phyloP scores from a whole-genome alignment of 2,329 filamentous ascomycete genomes.

The Penicillium vulpinum region DNA sequence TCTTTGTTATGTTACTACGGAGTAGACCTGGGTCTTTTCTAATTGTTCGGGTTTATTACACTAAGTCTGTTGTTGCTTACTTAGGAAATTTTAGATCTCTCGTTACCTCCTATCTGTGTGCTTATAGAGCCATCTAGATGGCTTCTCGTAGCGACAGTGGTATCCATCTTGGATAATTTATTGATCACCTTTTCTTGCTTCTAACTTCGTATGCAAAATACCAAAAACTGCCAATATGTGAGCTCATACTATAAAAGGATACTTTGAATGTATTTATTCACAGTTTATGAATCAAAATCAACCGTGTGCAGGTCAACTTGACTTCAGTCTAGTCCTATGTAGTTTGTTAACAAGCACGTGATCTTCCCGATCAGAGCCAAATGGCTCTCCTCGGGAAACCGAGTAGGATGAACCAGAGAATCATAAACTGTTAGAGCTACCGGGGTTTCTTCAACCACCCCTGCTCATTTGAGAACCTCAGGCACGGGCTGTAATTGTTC shows the following conservation, averaged over 20 bases:
- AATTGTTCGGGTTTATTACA: background rate
- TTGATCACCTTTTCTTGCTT: background rate
- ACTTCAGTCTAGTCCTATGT: background rate
- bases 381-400: slow-evolving; percentile 27
- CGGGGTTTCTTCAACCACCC: slow-evolving; percentile 19
- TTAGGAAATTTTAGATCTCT: no score
- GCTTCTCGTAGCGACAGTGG: no score
- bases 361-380: slow-evolving; percentile 16
- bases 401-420: slow-evolving; percentile 14
- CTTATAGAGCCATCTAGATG: no score
- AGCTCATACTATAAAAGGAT: background rate
- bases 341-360: slow-evolving; percentile 15
- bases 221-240: no score
- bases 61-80: no score
- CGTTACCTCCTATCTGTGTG: no score
- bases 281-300: background rate
- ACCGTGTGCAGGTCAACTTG: background rate
- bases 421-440: slow-evolving; percentile 13
- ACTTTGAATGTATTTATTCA: background rate
- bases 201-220: no score
- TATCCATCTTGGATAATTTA: no score
- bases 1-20: no score
- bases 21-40: no score
- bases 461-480: slow-evolving; percentile 16
- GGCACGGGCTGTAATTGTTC: slow-evolving; percentile 21